A percentile compares a stretch with the other conserved stretches of the same genome.
Evolutionary conservation across 2,329 filamentous ascomycete genomes (phyloP).

Genomic region (Drechslerella coelobrocha): DNA sequence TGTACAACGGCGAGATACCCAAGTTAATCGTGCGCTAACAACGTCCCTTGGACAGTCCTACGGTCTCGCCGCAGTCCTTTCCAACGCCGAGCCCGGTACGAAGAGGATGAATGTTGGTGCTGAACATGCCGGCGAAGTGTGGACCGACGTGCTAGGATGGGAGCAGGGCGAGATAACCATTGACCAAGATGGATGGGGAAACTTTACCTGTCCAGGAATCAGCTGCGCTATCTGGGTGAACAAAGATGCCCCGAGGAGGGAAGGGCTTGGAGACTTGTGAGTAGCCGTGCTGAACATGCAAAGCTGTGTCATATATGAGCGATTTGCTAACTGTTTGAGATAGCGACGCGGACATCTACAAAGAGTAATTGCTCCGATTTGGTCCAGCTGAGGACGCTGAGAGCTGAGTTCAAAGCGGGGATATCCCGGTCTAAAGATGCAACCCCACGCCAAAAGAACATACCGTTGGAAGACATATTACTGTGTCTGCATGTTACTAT

Average conservation of each 20-base stretch:
- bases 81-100: slow-evolving; percentile 61
- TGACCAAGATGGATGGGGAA: slow-evolving; percentile 66
- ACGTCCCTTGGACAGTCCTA: slow-evolving; percentile 53
- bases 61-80: slow-evolving; percentile 67
- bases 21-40: slow-evolving; percentile 58
- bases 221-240: slow-evolving; percentile 71
- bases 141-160: slow-evolving; percentile 69
- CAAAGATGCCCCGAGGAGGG: slow-evolving; percentile 63
- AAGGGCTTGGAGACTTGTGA: slow-evolving; percentile 61
- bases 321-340: slow-evolving; percentile 10
- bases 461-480: too few species aligned
- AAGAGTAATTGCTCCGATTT: slow-evolving; percentile 21
- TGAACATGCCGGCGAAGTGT: slow-evolving; percentile 66
- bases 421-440: slow-evolving; percentile 1
- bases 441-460: too few species aligned
- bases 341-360: slow-evolving; percentile 47
- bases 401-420: background rate
- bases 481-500: too few species aligned
- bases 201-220: slow-evolving; percentile 65
- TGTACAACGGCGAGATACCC: background rate
- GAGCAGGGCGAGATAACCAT: slow-evolving; percentile 66
- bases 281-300: slow-evolving; percentile 40
- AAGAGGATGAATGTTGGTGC: slow-evolving; percentile 70
- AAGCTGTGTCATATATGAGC: background rate
- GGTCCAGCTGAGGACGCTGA: too few species aligned